phyloP scores from a whole-genome alignment of 805 yeast species.

The Myxozyma udenii region DNA sequence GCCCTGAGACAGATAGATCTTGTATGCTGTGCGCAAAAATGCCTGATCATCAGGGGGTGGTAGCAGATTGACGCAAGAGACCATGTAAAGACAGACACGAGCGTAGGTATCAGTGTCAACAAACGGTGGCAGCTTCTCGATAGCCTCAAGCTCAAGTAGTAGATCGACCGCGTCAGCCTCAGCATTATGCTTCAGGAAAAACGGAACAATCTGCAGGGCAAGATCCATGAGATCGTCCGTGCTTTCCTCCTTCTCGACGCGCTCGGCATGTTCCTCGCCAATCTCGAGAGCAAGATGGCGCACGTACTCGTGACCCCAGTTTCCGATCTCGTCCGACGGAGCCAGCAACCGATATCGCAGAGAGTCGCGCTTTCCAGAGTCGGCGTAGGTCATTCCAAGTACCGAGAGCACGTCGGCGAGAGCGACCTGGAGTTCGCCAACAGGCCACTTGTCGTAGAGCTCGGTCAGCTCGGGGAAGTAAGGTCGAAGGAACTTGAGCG shows the following conservation, averaged over 20 bases:
- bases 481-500: conserved; percentile 90
- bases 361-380: conserved; percentile 73
- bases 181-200: conserved; percentile 89
- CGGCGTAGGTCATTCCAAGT: conserved; percentile 90
- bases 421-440: conserved; percentile 42
- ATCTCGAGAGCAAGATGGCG: conserved; percentile 94
- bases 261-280: conserved; percentile 66
- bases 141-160: conserved; percentile 80
- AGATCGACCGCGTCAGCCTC: conserved; percentile 98
- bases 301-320: conserved; percentile 98
- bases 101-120: conserved; percentile 81
- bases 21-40: conserved; percentile 81
- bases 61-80: conserved; percentile 87
- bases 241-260: conserved; percentile 32
- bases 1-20: conserved; percentile 74
- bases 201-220: conserved; percentile 77
- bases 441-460: conserved; percentile 66
- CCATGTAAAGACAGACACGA: conserved; percentile 78
- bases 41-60: conserved; percentile 92
- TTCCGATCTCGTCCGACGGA: conserved; percentile 56
- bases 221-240: conserved; percentile 54
- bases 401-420: conserved; percentile 90
- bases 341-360: conserved; percentile 73
- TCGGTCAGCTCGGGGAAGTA: conserved; percentile 67
- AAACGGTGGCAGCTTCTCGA: conserved; percentile 75